A percentile compares a stretch with the other conserved stretches of the same genome.
phyloP scores from a whole-genome alignment of 2,329 filamentous ascomycete genomes.

The Cylindrodendrum hubeiense region DNA sequence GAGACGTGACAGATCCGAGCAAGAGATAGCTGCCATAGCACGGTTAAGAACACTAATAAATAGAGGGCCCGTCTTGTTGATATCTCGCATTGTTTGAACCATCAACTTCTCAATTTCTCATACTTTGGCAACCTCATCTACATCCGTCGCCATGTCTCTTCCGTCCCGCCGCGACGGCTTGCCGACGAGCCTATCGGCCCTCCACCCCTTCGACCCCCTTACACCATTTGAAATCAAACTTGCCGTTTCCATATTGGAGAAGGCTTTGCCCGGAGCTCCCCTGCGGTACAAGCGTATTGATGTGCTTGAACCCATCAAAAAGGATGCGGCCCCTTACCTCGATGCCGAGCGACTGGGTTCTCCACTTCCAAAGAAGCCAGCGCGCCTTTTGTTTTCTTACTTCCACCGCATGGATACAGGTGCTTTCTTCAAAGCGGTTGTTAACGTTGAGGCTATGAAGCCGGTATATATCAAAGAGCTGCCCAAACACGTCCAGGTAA shows the following conservation, averaged over 20 bases:
- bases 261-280: conserved; percentile 1
- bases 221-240: conserved; percentile 9
- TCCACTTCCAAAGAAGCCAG: conserved; percentile 7
- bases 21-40: neutral
- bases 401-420: conserved; percentile 2
- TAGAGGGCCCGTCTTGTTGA: neutral
- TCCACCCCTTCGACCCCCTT: conserved; percentile 26
- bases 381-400: neutral
- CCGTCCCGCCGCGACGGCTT: neutral
- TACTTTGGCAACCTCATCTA: neutral
- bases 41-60: neutral
- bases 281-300: conserved; percentile 17
- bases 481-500: neutral
- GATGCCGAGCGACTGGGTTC: conserved; percentile 14
- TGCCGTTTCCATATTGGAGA: neutral
- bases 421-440: conserved; percentile 13
- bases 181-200: neutral
- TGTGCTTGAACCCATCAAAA: conserved; percentile 18
- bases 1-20: neutral
- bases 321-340: conserved; percentile 11
- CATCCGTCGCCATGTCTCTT: neutral
- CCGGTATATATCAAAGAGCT: neutral
- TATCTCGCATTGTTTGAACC: no score
- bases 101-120: neutral
- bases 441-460: neutral